Evolutionary conservation across 2,329 filamentous ascomycete genomes (phyloP), one percentile per base, ranked within the genome.

Genomic region (Exophiala sp.): DNA sequence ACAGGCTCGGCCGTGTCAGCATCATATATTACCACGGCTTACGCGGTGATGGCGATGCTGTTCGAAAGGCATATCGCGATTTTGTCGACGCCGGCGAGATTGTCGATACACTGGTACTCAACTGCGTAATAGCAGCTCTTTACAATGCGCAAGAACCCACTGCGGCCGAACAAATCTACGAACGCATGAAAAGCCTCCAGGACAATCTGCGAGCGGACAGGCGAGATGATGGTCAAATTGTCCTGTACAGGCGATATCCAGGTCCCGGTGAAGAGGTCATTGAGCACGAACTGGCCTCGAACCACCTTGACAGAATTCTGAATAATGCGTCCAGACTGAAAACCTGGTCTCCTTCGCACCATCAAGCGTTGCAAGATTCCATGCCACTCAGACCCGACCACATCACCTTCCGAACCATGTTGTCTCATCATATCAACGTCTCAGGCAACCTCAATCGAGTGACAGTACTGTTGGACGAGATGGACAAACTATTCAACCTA

Each of bases 81-180:
- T 87, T 96, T 71, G 87, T 97, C n/a, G 76, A 87, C 35, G 81
- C 85, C 0, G 90, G 91, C 33, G 89, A 97, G 68, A 85, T 96
- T 58, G 85, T 99, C 51, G 92, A 97, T 68, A 91, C 89, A 0
- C 78, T 87, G 2, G 87, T 91, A 11, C 78, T 97, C 69, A 97
- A 97, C 66, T 89, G 87, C 63, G 84, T 96, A 64, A 88, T 97
- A 58, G 79, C 84, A 0, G 85, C 90, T 1, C 79, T 97, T 16
- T 77, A 96, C 40, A 79, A 84, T 52, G 85, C 86, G 11, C 86
- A 87, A 38, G 91, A 99, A 66, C 81, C 86, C 36, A 73, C 78
- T 5, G 85, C 89, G 0, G 94, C 91, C 2, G 85, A 92, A 62
- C 80, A 87, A 55, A 83, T 96, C 9, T 96, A 96, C 65, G 75